phyloP scores from a whole-genome alignment of 306 rosid genomes.

The Macrotyloma uniflorum region DNA sequence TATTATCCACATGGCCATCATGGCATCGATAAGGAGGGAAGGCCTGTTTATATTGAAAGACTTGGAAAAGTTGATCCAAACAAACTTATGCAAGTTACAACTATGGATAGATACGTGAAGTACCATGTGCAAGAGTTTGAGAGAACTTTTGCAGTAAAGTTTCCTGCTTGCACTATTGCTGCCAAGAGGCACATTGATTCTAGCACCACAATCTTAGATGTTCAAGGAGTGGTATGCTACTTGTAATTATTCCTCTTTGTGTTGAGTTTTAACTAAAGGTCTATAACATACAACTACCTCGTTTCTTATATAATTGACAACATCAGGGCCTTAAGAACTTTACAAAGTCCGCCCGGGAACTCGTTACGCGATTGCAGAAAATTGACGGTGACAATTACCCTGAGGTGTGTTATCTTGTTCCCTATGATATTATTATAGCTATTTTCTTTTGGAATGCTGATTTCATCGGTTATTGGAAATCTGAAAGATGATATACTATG shows the following conservation, averaged over 20 bases:
- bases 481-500: conserved; percentile 19
- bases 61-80: conserved; percentile 94
- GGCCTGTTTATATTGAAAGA: conserved; percentile 92
- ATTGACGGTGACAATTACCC: conserved; percentile 97
- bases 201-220: conserved; percentile 94
- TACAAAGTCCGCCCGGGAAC: conserved; percentile 92
- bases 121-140: conserved; percentile 96
- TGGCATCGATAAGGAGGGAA: conserved; percentile 96
- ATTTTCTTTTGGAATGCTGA: conserved; percentile 6
- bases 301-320: conserved; percentile 18
- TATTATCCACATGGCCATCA: conserved; percentile 97
- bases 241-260: conserved; percentile 18
- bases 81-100: conserved; percentile 94
- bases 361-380: conserved; percentile 81
- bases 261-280: conserved; percentile 10
- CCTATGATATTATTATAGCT: neutral
- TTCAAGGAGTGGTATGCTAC: conserved; percentile 93
- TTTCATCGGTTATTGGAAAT: conserved; percentile 8
- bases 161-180: conserved; percentile 98
- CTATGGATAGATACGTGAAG: conserved; percentile 85
- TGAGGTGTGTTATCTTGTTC: conserved; percentile 58
- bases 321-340: conserved; percentile 89
- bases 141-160: conserved; percentile 78
- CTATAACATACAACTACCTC: conserved; percentile 1
- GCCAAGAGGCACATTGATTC: conserved; percentile 97